phyloP scores from a whole-genome alignment of 441 rosid genomes.

The Melastoma candidum region DNA sequence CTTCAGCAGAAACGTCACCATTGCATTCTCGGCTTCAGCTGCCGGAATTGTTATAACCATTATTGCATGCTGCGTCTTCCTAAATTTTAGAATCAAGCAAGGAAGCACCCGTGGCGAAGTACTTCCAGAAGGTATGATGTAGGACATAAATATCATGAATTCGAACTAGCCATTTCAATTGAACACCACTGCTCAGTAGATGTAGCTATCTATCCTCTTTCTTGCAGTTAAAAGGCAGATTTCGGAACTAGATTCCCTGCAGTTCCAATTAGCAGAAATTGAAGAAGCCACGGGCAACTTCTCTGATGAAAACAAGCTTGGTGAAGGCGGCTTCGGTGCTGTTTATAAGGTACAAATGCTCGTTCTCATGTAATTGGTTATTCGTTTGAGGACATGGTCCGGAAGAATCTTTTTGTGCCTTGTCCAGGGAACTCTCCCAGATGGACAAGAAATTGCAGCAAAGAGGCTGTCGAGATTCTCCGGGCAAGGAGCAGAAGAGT shows the following conservation, averaged over 20 bases:
- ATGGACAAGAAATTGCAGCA: conserved; percentile 24
- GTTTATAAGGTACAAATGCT: conserved; percentile 17
- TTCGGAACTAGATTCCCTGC: conserved; percentile 1
- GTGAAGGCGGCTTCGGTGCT: conserved; percentile 26
- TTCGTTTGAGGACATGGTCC: background rate
- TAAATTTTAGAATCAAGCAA: too few species aligned
- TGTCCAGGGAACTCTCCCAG: conserved; percentile 18
- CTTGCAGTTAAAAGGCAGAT: background rate
- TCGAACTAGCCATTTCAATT: background rate
- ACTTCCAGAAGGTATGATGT: background rate
- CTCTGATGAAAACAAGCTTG: conserved; percentile 22
- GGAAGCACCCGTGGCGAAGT: too few species aligned
- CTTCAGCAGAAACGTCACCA: too few species aligned
- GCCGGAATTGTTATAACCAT: too few species aligned
- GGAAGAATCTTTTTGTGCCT: background rate
- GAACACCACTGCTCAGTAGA: background rate
- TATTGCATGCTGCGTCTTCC: too few species aligned
- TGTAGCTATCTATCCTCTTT: background rate
- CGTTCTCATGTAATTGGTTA: background rate
- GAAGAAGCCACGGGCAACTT: conserved; percentile 21
- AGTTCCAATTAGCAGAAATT: conserved; percentile 5
- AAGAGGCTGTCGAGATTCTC: conserved; percentile 27
- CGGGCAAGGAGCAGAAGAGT: conserved; percentile 26
- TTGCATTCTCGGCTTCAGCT: too few species aligned
- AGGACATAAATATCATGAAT: background rate